phyloP scores from a whole-genome alignment of 2,329 filamentous ascomycete genomes.

The Monosporascus sp. region DNA sequence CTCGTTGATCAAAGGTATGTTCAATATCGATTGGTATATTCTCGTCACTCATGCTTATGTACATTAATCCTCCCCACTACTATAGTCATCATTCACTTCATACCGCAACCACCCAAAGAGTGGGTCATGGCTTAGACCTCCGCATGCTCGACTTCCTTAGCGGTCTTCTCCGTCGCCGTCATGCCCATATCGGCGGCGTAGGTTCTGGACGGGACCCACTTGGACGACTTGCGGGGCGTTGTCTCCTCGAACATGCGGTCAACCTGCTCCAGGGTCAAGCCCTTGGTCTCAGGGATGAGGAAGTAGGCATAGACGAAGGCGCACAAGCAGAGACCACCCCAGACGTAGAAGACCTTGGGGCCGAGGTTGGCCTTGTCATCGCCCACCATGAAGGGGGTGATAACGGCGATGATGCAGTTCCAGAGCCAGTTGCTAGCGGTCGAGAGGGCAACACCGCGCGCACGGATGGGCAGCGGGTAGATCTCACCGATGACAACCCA shows the following conservation, averaged over 20 bases:
- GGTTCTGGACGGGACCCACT: slow-evolving; percentile 68
- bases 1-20: no score
- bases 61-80: no score
- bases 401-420: slow-evolving; percentile 67
- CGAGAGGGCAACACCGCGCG: slow-evolving; percentile 78
- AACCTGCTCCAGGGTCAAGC: slow-evolving; percentile 71
- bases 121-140: slow-evolving; percentile 16
- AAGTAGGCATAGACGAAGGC: slow-evolving; percentile 65
- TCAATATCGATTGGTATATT: no score
- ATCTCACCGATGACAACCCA: slow-evolving; percentile 86
- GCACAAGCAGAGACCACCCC: slow-evolving; percentile 60
- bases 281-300: slow-evolving; percentile 70
- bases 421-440: slow-evolving; percentile 90
- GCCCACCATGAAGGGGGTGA: slow-evolving; percentile 67
- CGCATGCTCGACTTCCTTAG: slow-evolving; percentile 15
- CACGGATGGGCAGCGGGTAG: slow-evolving; percentile 83
- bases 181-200: slow-evolving; percentile 56
- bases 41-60: no score
- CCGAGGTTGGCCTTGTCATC: slow-evolving; percentile 57
- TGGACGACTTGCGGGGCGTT: slow-evolving; percentile 67
- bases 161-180: slow-evolving; percentile 32
- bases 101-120: no score
- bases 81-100: no score
- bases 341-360: slow-evolving; percentile 69
- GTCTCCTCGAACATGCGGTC: slow-evolving; percentile 88